Conservation (phyloP, 257 asterid genomes). For the Hygrophila difformis region DNA sequence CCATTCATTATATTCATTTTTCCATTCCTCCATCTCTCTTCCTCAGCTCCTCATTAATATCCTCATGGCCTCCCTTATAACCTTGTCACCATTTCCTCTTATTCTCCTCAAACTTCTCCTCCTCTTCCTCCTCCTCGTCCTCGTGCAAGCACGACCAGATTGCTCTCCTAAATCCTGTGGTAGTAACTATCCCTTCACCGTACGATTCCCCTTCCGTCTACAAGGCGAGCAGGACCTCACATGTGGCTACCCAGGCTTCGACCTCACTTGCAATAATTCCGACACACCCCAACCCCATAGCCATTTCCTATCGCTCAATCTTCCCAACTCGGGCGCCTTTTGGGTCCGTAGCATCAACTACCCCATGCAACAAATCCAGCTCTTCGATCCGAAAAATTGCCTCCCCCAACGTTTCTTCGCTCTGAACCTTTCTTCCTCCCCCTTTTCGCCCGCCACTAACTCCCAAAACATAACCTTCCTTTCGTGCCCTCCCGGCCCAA, state of each 20-base stretch:
- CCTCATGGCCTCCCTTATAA: no score
- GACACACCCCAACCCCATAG: no score
- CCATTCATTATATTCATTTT: no score
- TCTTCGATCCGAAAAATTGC: slow-evolving; percentile 49
- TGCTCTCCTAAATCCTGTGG: slow-evolving; percentile 28
- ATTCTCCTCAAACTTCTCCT: no score
- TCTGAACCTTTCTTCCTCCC: slow-evolving; percentile 44
- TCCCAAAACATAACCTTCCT: slow-evolving; percentile 43
- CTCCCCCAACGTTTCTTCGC: slow-evolving; percentile 38
- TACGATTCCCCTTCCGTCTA: slow-evolving; percentile 28
- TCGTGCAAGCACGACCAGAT: slow-evolving; percentile 23
- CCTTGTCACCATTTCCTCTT: no score
- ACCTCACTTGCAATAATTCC: slow-evolving; percentile 24
- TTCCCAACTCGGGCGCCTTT: slow-evolving; percentile 49
- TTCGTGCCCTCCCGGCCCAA: slow-evolving; percentile 41
- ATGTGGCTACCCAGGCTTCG: slow-evolving; percentile 57
- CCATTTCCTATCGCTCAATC: slow-evolving; percentile 18
- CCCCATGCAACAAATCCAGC: slow-evolving; percentile 36
- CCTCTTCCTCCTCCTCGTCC: no score
- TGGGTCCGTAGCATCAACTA: slow-evolving; percentile 45
- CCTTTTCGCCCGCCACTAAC: slow-evolving; percentile 30
- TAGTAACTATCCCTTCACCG: slow-evolving; percentile 5
- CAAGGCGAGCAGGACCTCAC: slow-evolving; percentile 16
- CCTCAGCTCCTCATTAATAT: no score
- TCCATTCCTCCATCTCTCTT: no score